Conservation (phyloP, 2,329 filamentous ascomycete genomes). For the Beauveria bassiana region DNA sequence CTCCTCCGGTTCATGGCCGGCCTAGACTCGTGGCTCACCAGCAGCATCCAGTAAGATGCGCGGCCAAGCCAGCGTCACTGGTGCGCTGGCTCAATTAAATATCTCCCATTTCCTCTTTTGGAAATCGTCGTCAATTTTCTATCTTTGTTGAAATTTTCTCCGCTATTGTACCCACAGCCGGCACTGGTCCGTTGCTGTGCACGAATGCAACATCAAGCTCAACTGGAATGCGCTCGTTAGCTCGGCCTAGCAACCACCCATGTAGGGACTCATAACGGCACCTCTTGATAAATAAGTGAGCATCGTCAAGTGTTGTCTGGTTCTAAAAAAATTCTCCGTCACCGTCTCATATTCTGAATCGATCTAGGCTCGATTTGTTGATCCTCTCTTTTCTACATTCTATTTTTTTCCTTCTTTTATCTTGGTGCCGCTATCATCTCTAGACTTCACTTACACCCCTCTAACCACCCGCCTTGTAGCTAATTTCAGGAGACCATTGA, state of each 20-base stretch:
- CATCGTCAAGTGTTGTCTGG: neutral
- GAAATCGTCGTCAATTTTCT: neutral
- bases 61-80: neutral
- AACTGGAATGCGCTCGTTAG: conserved; percentile 28
- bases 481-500: neutral
- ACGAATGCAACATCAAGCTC: neutral
- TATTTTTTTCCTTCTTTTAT: neutral
- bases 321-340: neutral
- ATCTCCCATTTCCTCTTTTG: neutral
- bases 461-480: too few relatives aligned
- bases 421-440: neutral
- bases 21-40: neutral
- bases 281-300: conserved; percentile 17
- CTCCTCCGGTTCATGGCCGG: neutral
- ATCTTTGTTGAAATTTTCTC: neutral
- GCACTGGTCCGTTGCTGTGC: neutral
- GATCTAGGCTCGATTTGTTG: neutral
- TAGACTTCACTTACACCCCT: neutral
- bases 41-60: neutral
- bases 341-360: neutral
- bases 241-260: conserved; percentile 15
- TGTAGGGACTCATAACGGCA: neutral
- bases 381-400: neutral
- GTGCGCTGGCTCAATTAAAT: neutral
- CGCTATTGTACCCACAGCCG: neutral